A percentile compares a stretch with the other conserved stretches of the same genome.
phyloP scores from a whole-genome alignment of 2,329 filamentous ascomycete species.

The Ceratocystis destructans region DNA sequence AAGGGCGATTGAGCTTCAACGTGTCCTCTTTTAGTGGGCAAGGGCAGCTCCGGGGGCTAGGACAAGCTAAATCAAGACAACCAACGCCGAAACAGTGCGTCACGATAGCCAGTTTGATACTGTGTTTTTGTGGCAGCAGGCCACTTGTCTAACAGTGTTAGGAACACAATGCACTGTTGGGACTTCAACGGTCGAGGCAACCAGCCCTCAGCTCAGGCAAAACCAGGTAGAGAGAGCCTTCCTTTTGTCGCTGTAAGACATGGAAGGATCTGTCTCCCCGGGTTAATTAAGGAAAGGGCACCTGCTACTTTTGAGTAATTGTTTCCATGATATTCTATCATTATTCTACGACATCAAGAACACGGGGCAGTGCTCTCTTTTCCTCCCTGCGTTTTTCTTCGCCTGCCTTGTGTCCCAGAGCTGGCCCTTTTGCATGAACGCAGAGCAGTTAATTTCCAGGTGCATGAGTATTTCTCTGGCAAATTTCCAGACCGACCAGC shows the following conservation, averaged over 20 bases:
- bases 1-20: constrained; percentile 16
- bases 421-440: too few relatives aligned
- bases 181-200: not conserved
- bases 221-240: not conserved
- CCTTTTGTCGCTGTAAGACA: not conserved
- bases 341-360: not conserved
- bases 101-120: not conserved
- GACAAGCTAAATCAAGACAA: not conserved
- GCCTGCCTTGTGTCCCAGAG: not conserved
- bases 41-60: constrained; percentile 11
- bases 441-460: too few relatives aligned
- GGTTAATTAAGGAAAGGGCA: not conserved
- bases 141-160: not conserved
- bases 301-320: not conserved
- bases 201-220: not conserved
- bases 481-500: not conserved
- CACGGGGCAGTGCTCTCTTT: not conserved
- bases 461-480: too few relatives aligned
- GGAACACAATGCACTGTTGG: not conserved
- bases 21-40: constrained; percentile 19
- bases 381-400: not conserved
- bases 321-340: constrained; percentile 1
- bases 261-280: not conserved
- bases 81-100: constrained; percentile 6
- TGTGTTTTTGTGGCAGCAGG: not conserved